Base-by-base conservation (phyloP, 306 rosid species). In the Fragaria iinumae region DNA sequence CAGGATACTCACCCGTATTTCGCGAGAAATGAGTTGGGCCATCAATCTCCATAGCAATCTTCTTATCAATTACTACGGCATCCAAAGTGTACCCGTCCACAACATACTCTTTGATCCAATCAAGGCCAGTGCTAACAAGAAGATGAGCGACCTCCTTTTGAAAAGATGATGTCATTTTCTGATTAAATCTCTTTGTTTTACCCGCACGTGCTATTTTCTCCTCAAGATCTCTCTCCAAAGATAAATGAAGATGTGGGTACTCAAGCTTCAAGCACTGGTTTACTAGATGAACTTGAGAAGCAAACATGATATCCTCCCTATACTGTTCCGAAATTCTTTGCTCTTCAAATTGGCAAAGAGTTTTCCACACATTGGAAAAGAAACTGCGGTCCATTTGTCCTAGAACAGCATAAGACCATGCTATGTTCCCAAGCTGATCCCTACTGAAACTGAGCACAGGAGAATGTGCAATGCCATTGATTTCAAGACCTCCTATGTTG, bases 11-110 rank as follows among this genome's bases (percentile, higher is more conserved):
- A 92, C 98, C 91, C 5, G 91, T 86, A 53, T 95, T 95, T 88
- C 98, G 90, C 53, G 98, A 92, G 92, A 95, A 95, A 87, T 95
- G 98, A 16, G 97, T 90, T 69, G 97, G 97, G 65, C 98, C 98
- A 85, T 95, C 97, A 79, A 95, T 95, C 85, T 95, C 98, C 86
- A 95, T 55, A 79, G 93, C 97, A 81, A 95, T 77, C 86, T 87
- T 90, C 89, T 88, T 90, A 82, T 88, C 93, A 75, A 86, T 74
- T 74, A 90, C 5, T 65, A 88, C 97, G 14, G 97, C 97, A 79
- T 95, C 98, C 83, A 92, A 77, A 60, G 96, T 83, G 88, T 92
- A 94, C 67, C 89, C 92, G 55, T 90, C 96, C 38, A 89, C 83
- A 57, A 63, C 90, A 77, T 88, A 84, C 81, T 95, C 98, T 84